Evolutionary conservation across 148 eudicot genomes (phyloP).

Genomic region (Rhododendron williamsianum): DNA sequence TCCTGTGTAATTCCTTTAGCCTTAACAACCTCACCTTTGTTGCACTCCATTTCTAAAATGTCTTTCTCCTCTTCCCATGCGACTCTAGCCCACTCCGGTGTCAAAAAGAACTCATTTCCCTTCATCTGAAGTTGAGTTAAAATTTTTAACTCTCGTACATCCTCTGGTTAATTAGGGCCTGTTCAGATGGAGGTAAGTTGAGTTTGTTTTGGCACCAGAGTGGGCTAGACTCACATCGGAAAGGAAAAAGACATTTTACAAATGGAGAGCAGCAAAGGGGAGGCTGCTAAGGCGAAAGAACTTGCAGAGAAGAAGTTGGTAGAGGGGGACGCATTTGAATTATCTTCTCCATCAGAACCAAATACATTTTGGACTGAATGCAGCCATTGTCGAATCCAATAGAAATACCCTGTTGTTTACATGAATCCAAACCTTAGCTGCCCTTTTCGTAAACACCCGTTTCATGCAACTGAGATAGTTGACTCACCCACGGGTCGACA

Average conservation of each 20-base stretch:
- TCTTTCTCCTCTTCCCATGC: background rate
- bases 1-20: background rate
- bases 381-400: constrained; percentile 45
- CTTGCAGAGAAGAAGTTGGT: background rate
- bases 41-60: background rate
- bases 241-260: background rate
- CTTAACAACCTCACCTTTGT: background rate
- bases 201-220: background rate
- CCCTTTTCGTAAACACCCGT: constrained; percentile 40
- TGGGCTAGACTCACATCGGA: background rate
- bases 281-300: background rate
- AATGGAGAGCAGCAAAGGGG: background rate
- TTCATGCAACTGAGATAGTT: constrained; percentile 39
- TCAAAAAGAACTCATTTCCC: background rate
- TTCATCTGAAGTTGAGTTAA: background rate
- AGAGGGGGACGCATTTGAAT: background rate
- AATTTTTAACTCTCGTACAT: background rate
- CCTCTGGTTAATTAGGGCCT: too few relatives aligned
- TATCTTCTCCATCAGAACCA: constrained; percentile 20
- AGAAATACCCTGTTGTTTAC: constrained; percentile 42
- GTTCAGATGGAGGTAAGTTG: background rate
- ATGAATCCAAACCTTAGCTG: constrained; percentile 54
- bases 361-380: constrained; percentile 67
- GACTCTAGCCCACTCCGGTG: background rate
- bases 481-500: constrained; percentile 29